Conservation (phyloP, 2,329 filamentous ascomycete species). For the Coniochaeta sp. region DNA sequence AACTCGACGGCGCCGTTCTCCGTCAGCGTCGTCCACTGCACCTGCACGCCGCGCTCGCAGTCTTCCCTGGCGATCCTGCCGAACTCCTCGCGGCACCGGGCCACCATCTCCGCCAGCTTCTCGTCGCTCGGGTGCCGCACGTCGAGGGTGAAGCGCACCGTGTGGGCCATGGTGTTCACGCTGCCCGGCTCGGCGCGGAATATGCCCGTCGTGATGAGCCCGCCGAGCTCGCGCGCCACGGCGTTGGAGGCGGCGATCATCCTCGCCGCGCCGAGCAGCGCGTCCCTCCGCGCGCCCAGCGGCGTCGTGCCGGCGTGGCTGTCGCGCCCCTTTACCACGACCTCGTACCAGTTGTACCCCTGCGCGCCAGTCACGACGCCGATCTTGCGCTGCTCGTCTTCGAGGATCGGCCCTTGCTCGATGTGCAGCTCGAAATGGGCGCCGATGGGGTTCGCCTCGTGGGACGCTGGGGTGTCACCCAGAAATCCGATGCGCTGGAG, state of each 20-base stretch:
- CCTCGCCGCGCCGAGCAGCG: constrained; percentile 22
- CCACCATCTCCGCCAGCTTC: constrained; percentile 43
- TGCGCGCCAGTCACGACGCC: constrained; percentile 68
- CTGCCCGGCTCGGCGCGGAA: constrained; percentile 30
- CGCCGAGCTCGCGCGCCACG: constrained; percentile 15
- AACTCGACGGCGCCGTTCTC: constrained; percentile 57
- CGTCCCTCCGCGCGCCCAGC: constrained; percentile 21
- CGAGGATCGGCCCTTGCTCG: constrained; percentile 73
- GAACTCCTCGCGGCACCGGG: constrained; percentile 51
- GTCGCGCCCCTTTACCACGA: constrained; percentile 60
- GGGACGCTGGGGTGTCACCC: constrained; percentile 47
- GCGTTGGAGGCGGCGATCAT: constrained; percentile 23
- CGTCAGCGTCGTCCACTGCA: constrained; percentile 52
- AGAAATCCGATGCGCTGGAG: constrained; percentile 67
- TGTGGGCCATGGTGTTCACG: constrained; percentile 64
- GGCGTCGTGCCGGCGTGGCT: constrained; percentile 71
- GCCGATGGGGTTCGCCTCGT: constrained; percentile 56
- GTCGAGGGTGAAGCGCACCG: constrained; percentile 59
- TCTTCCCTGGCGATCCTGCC: constrained; percentile 51
- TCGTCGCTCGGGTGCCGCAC: constrained; percentile 51
- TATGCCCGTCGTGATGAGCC: constrained; percentile 21
- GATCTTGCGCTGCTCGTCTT: constrained; percentile 55
- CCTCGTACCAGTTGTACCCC: constrained; percentile 66
- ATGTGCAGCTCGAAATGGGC: constrained; percentile 83
- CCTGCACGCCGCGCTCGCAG: constrained; percentile 33